phyloP scores from a whole-genome alignment of 345 rosid genomes.

The Eucalyptus dawsonii region DNA sequence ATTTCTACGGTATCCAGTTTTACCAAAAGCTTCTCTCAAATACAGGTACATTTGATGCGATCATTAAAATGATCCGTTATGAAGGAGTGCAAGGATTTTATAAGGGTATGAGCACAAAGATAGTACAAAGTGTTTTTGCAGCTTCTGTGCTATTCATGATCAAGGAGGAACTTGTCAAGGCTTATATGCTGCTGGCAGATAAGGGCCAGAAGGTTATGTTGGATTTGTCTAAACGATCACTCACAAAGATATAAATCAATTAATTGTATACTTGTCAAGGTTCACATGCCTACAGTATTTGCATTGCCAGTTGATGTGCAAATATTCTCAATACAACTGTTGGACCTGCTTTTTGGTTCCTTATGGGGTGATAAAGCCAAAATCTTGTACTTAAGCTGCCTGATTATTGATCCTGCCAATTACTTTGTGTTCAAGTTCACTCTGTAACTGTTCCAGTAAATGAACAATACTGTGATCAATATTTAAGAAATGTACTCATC shows the following conservation, averaged over 20 bases:
- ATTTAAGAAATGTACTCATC: neutral
- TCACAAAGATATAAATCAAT: neutral
- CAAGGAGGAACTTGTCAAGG: conserved; percentile 60
- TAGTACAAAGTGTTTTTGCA: conserved; percentile 67
- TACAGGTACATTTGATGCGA: conserved; percentile 28
- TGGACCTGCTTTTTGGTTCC: neutral
- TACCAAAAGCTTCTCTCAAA: neutral
- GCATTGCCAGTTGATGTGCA: neutral
- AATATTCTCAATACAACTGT: neutral
- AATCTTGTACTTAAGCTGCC: neutral
- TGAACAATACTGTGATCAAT: neutral
- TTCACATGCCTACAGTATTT: neutral
- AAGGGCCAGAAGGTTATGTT: conserved; percentile 18
- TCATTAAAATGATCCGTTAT: conserved; percentile 45
- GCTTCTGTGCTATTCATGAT: conserved; percentile 71
- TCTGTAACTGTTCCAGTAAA: neutral
- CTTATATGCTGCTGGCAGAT: conserved; percentile 21
- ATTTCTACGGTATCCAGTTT: neutral
- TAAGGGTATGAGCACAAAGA: conserved; percentile 74
- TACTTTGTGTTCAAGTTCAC: neutral
- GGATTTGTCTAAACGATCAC: conserved; percentile 1
- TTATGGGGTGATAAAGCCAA: neutral
- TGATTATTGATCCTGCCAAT: neutral
- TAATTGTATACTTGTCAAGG: neutral
- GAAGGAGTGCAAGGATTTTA: conserved; percentile 53